Base-by-base conservation (phyloP, 768 basidiomycete species). In the Russula sp. region DNA sequence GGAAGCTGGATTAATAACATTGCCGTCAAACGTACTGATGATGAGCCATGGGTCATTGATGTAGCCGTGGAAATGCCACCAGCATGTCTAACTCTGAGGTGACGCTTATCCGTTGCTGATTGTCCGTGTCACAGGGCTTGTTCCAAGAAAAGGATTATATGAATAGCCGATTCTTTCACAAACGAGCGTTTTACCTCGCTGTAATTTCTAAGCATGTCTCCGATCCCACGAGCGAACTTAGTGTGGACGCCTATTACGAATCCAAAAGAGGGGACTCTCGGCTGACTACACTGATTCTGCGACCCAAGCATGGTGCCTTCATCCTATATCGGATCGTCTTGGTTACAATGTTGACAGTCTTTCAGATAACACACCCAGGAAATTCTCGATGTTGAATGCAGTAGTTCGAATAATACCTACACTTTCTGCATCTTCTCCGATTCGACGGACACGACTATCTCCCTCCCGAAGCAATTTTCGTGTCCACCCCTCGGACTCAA, bases 71-170 rank as follows among this genome's bases (percentile, higher is more conserved):
- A 93, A 71, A 96, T 97, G 91, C 93, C 93, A 10, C 72, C 82
- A 42, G 92, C 91, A 69, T 9, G 70, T 69, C 35, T 22, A 18
- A 48, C 36, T 25, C 35, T 22, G 9, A 34, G 2, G 29, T 18
- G 45, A 16, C 10, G 5, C 39, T 42, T 39, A 48, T 38, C 13
- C 38, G 18, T 20, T 14, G 16, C 47, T 65, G 20, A 60, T 7
- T 22, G 47, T 46, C 10, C 22, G 49, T 25, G n/a, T 10, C 38
- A 5, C 58, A 90, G 88, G 72, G 67, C 50, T 76, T 97, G n/a
- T 95, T 98, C 69, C 92, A 96, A 76, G 92, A 95, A 69, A 99
- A 98, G 71, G 95, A 98, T 70, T 91, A 93, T 66, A 77, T 93
- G 60, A 87, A 94, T 70, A 82, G 85, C 8, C 83, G 97, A 11